Conservation (phyloP, 83 land plant species). For the Picea abies region DNA sequence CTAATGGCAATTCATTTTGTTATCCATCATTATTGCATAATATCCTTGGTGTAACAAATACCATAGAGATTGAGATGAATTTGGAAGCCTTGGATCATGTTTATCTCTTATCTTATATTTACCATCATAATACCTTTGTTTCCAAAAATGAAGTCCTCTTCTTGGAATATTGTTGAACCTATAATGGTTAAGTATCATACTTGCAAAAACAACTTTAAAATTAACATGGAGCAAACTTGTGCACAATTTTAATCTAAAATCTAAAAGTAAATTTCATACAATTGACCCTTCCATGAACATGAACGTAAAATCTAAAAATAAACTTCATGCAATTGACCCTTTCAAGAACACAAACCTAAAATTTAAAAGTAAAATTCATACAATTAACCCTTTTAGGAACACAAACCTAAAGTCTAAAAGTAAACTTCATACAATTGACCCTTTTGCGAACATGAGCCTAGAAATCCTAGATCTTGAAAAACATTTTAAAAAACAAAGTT, state of each 20-base stretch:
- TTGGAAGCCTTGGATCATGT: constrained; percentile 9
- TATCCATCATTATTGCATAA: neutral
- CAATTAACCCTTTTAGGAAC: too few species aligned
- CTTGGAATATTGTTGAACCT: neutral
- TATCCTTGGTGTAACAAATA: constrained; percentile 5
- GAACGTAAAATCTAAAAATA: too few species aligned
- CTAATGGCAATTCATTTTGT: neutral
- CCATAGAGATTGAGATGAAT: constrained; percentile 4
- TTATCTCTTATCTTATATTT: neutral
- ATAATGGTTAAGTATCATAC: neutral
- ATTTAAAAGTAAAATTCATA: neutral
- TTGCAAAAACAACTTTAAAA: neutral
- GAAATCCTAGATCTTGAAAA: neutral
- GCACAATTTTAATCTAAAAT: neutral
- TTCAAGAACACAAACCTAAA: too few species aligned
- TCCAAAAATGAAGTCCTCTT: neutral
- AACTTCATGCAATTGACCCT: too few species aligned
- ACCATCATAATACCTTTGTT: neutral
- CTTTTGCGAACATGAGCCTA: too few species aligned
- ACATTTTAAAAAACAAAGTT: neutral
- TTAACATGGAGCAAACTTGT: neutral
- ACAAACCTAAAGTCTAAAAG: too few species aligned
- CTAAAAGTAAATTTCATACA: neutral
- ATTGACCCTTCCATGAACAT: too few species aligned
- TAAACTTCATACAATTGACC: too few species aligned